Evolutionary conservation across 768 basidiomycete genomes (phyloP).

Genomic region (Amylocystis lapponica): DNA sequence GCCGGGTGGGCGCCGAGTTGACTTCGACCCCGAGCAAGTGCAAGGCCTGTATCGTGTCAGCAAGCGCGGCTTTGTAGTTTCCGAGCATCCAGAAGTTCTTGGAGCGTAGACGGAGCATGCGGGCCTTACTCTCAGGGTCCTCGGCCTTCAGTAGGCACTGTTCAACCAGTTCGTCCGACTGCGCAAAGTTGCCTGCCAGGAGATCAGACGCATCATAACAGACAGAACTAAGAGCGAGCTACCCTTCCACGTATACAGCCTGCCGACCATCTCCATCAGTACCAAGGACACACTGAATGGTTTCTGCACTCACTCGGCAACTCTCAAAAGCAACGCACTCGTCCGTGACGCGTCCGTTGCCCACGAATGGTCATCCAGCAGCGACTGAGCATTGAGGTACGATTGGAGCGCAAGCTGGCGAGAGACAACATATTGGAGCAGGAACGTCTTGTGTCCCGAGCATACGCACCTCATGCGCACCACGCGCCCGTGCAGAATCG

Average conservation of each 20-base stretch:
- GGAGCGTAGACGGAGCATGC: conserved; percentile 52
- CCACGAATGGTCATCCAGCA: conserved; percentile 55
- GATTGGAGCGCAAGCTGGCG: conserved; percentile 55
- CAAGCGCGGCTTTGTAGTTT: conserved; percentile 48
- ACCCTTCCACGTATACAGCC: conserved; percentile 66
- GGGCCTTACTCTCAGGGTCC: conserved; percentile 49
- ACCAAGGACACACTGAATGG: too few relatives aligned
- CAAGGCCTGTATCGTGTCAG: conserved; percentile 54
- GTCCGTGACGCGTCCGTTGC: conserved; percentile 39
- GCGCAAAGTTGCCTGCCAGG: conserved; percentile 43
- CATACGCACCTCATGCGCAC: conserved; percentile 61
- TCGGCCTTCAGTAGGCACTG: conserved; percentile 48
- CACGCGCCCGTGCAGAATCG: conserved; percentile 64
- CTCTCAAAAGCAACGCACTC: conserved; percentile 46
- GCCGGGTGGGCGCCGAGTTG: conserved; percentile 43
- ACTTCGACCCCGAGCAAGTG: conserved; percentile 59
- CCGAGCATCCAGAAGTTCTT: conserved; percentile 60
- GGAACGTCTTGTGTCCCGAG: background rate
- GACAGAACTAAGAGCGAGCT: background rate
- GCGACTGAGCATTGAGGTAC: conserved; percentile 50
- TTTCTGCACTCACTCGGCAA: conserved; percentile 49
- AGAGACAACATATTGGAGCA: background rate
- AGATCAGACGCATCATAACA: background rate
- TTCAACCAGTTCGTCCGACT: conserved; percentile 46
- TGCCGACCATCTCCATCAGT: too few relatives aligned